Conservation (phyloP, 768 basidiomycete species). For the Hortiboletus campestris region DNA sequence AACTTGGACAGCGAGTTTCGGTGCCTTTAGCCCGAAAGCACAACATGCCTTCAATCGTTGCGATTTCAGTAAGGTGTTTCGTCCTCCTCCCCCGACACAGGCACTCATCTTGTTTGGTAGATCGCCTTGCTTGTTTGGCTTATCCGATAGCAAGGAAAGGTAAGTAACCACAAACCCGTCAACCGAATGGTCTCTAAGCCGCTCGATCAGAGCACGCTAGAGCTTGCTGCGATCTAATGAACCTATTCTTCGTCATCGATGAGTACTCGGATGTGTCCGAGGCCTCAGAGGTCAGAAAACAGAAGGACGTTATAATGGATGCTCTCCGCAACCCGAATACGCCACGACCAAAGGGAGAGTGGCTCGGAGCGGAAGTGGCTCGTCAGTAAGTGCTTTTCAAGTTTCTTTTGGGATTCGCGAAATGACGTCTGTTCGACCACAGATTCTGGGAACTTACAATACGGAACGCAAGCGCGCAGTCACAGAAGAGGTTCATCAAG, state of each 20-base stretch:
- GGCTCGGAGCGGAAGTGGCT: constrained; percentile 13
- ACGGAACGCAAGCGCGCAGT: constrained; percentile 2
- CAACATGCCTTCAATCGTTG: constrained; percentile 14
- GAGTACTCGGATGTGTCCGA: constrained; percentile 46
- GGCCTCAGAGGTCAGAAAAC: constrained; percentile 26
- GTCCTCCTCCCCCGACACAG: not conserved
- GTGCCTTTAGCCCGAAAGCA: constrained; percentile 7
- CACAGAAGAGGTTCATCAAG: constrained; percentile 3
- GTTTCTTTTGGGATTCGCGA: not conserved
- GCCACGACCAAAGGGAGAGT: constrained; percentile 15
- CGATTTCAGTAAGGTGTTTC: constrained; percentile 4
- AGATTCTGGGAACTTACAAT: constrained; percentile 16
- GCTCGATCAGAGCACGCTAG: constrained; percentile 20
- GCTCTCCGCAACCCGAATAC: constrained; percentile 12
- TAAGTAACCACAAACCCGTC: not conserved
- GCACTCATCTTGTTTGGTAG: not conserved
- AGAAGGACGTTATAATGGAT: constrained; percentile 23
- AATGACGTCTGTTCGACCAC: not conserved
- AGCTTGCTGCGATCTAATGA: constrained; percentile 49
- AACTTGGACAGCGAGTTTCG: constrained; percentile 9
- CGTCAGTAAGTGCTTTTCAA: constrained; percentile 11
- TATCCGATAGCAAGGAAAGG: constrained; percentile 14
- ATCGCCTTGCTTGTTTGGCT: constrained; percentile 8
- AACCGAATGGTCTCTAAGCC: not conserved
- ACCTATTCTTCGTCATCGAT: constrained; percentile 49